These are phyloP conservation scores for Cystofilobasidium ferigula DNA, from an alignment of 768 basidiomycete species.

Conservation along the genomic window DNA sequence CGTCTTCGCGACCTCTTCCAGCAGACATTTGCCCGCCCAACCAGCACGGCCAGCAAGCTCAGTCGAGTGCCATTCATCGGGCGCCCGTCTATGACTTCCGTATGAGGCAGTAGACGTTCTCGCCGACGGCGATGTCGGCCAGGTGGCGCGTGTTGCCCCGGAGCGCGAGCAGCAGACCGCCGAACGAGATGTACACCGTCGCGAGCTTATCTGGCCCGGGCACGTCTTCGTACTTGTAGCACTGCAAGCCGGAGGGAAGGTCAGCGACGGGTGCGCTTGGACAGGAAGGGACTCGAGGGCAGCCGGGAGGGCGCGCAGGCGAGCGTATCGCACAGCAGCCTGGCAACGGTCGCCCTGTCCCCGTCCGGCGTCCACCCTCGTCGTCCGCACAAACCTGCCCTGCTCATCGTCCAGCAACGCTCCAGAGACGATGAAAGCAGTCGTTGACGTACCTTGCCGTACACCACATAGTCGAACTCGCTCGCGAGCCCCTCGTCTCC, in stretches of 20 bases:
- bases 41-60: no score
- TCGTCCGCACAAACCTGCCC: no score
- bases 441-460: constrained; percentile 78
- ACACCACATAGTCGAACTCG: constrained; percentile 99
- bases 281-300: not conserved
- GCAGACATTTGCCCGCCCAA: no score
- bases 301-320: not conserved
- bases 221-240: constrained; percentile 85
- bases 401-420: no score
- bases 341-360: no score
- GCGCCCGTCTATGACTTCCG: no score
- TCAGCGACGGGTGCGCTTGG: not conserved
- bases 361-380: no score
- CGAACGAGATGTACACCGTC: constrained; percentile 92
- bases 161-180: constrained; percentile 85
- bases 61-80: no score
- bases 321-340: no score
- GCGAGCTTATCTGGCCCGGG: constrained; percentile 23
- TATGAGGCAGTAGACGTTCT: constrained; percentile 45
- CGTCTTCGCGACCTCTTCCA: no score
- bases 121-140: constrained; percentile 80
- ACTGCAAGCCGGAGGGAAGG: constrained; percentile 43
- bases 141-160: constrained; percentile 87
- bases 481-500: constrained; percentile 72
- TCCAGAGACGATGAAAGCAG: not conserved